Conservation (phyloP, 352 stramenopile genomes). For the Salisapilia sapeloensis region DNA sequence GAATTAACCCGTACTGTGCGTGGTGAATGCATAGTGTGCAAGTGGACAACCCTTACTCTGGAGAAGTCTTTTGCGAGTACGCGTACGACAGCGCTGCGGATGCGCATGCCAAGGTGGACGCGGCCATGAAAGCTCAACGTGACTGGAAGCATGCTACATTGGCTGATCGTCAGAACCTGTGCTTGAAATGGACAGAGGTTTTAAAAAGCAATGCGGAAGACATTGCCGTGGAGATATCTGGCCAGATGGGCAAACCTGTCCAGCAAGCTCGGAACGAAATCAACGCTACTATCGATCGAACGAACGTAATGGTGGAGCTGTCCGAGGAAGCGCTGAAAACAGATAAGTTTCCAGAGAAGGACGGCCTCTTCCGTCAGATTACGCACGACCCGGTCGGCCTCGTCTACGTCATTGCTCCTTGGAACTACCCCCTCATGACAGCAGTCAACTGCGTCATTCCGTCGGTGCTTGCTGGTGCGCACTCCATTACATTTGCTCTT, state of each 20-base stretch:
- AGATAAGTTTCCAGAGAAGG: conserved; percentile 41
- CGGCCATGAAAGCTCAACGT: conserved; percentile 27
- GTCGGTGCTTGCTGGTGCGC: conserved; percentile 38
- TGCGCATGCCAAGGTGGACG: conserved; percentile 38
- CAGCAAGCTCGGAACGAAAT: conserved; percentile 59
- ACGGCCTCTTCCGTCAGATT: conserved; percentile 62
- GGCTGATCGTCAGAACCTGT: conserved; percentile 35
- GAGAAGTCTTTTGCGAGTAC: conserved; percentile 43
- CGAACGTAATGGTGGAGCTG: conserved; percentile 52
- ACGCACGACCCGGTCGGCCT: conserved; percentile 68
- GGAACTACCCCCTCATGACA: conserved; percentile 82
- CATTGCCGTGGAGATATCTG: conserved; percentile 60
- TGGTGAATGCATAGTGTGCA: too few relatives aligned
- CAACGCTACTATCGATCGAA: conserved; percentile 44
- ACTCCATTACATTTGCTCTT: conserved; percentile 1
- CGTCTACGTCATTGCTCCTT: conserved; percentile 72
- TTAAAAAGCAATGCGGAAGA: conserved; percentile 32
- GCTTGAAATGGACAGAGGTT: conserved; percentile 39
- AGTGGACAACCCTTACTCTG: conserved; percentile 66
- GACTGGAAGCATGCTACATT: conserved; percentile 41
- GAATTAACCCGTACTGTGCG: too few relatives aligned
- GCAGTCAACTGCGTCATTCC: conserved; percentile 75
- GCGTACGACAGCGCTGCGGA: conserved; percentile 27
- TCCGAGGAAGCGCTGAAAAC: conserved; percentile 40
- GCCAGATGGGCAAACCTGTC: conserved; percentile 75